Base-by-base conservation (phyloP, 1,284 basidiomycete species). In the Marasmius oreades region DNA sequence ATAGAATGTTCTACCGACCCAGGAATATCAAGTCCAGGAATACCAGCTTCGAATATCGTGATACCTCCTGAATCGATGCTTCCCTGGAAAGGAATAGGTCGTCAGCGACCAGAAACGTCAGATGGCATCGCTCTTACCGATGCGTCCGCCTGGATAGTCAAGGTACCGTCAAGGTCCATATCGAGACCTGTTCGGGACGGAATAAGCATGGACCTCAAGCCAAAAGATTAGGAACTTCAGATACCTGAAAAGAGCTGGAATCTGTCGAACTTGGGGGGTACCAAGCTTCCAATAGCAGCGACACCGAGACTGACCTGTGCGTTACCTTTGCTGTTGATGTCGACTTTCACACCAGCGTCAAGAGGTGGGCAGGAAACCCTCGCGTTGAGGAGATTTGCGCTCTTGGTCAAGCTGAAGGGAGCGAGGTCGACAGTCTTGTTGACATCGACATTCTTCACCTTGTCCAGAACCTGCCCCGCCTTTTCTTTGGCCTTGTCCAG, bases 301-400 rank as follows among this genome's bases (percentile, higher is more conserved):
- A 79, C 64, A 11, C 79, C 79, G 44, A 80, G 65, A 23, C 66
- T 65, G 14, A 75, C 66, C 2, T 64, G 59, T 0, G 71, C 73
- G 51, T 68, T 53, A 4, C 66, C 73, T 42, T 76, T 73, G 5
- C 73, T 73, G 24, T 73, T 64, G 0, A 78, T 71, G 56, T 76
- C 71, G 11, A 78, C 70, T 12, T 73, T 72, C 14, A 76, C 61
- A 14, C 67, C 62, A 0, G 70, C 77, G 5, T 61, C 61, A 22
- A 60, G 59, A 26, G 68, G 66, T 1, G 73, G 69, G 65, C 79
- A 83, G n/a, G 65, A 57, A 48, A 81, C 59, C 14, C 67, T 67
- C 46, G 72, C 51, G 57, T 77, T 68, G 58, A 82, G 65, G 8
- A 82, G 60, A 28, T 73, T 76, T 62, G 75, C 71, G 6, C 53